Evolutionary conservation across 768 basidiomycete species (phyloP).

Genomic region (Lentinula sp.): DNA sequence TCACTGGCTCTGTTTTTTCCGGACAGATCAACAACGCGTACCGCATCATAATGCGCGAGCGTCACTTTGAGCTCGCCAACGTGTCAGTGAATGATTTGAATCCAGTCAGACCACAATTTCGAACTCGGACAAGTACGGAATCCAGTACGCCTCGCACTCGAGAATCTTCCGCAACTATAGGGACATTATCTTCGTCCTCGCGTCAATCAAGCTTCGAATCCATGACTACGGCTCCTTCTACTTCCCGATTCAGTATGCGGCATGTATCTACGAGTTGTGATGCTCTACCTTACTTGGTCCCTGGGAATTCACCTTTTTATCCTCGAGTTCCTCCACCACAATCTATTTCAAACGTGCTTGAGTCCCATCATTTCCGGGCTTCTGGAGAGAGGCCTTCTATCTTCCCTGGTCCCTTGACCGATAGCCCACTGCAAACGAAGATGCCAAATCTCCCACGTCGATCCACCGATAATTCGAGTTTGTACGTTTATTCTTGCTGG

Average conservation of each 20-base stretch:
- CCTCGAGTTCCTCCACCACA: neutral
- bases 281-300: neutral
- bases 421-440: neutral
- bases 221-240: neutral
- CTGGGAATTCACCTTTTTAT: neutral
- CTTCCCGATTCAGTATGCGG: neutral
- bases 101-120: neutral
- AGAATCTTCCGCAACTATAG: neutral
- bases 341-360: conserved; percentile 6
- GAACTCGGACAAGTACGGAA: neutral
- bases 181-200: conserved; percentile 1
- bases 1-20: conserved; percentile 4
- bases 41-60: conserved; percentile 41
- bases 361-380: neutral
- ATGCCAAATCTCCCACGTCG: neutral
- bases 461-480: neutral
- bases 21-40: conserved; percentile 51
- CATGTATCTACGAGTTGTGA: neutral
- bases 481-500: neutral
- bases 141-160: neutral
- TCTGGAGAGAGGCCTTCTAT: neutral
- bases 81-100: conserved; percentile 5
- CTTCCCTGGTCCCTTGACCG: neutral
- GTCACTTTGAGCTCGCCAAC: conserved; percentile 14
- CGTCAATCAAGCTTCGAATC: conserved; percentile 8